Evolutionary conservation across 2,329 filamentous ascomycete species (phyloP).

Genomic region (Pseudocercospora fuligena): DNA sequence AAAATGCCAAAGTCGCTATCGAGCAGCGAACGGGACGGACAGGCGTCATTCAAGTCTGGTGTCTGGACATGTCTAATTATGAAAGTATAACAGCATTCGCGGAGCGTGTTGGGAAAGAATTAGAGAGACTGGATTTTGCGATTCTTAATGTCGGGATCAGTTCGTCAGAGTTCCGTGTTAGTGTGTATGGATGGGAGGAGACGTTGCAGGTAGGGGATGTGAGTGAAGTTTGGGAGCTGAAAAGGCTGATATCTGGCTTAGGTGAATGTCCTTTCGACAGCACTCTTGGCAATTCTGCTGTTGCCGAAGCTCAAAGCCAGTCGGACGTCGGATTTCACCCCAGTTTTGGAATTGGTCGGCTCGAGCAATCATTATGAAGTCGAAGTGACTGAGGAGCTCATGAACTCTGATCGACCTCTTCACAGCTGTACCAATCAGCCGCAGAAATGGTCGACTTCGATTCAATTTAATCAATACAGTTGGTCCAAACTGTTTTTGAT

Average conservation of each 20-base stretch:
- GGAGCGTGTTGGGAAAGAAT: slow-evolving; percentile 32
- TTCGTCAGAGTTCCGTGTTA: slow-evolving; percentile 31
- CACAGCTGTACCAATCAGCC: neutral
- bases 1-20: slow-evolving; percentile 50
- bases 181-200: neutral
- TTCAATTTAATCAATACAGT: neutral
- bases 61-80: slow-evolving; percentile 50
- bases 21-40: slow-evolving; percentile 39
- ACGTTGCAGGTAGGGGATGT: neutral
- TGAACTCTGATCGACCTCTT: neutral
- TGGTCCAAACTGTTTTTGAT: neutral
- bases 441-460: neutral
- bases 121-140: slow-evolving; percentile 44
- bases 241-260: neutral
- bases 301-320: neutral
- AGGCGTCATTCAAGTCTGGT: slow-evolving; percentile 52
- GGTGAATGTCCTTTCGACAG: neutral
- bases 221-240: neutral
- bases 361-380: neutral
- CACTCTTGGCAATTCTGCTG: neutral
- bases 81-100: slow-evolving; percentile 45
- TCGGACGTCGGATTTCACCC: neutral
- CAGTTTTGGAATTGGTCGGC: neutral
- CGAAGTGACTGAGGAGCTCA: neutral
- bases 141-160: slow-evolving; percentile 48